phyloP scores from a whole-genome alignment of 2,329 filamentous ascomycete species.

The Tetracladium maxilliforme region DNA sequence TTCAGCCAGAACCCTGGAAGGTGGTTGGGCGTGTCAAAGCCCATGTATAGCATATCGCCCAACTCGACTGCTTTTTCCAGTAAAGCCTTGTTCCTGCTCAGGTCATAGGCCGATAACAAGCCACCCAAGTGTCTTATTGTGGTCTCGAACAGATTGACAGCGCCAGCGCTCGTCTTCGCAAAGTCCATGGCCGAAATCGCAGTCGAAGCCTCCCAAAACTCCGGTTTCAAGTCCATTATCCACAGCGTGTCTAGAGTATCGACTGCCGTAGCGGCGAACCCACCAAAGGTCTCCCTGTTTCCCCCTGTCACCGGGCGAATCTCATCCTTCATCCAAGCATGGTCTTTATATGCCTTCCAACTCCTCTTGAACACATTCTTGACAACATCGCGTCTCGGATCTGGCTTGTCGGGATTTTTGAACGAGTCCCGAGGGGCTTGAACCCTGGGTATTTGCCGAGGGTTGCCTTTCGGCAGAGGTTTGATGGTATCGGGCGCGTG shows the following conservation, averaged over 20 bases:
- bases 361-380: conserved; percentile 58
- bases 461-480: conserved; percentile 34
- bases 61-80: conserved; percentile 53
- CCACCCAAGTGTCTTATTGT: conserved; percentile 83
- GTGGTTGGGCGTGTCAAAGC: conserved; percentile 73
- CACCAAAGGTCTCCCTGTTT: conserved; percentile 71
- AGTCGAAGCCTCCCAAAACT: conserved; percentile 65
- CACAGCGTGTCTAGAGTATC: conserved; percentile 73
- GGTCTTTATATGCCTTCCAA: conserved; percentile 69
- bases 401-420: too few relatives aligned
- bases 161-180: conserved; percentile 44
- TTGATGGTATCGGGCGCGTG: conserved; percentile 46
- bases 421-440: too few relatives aligned
- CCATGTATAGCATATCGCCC: conserved; percentile 51
- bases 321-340: conserved; percentile 81
- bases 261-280: conserved; percentile 79
- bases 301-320: conserved; percentile 54
- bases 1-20: conserved; percentile 58
- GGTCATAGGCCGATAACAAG: conserved; percentile 67
- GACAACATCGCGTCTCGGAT: conserved; percentile 46
- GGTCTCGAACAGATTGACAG: conserved; percentile 80
- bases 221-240: conserved; percentile 69
- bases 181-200: conserved; percentile 68
- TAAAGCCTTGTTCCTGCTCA: conserved; percentile 51
- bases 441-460: conserved; percentile 47